Percentiles rank a stretch among this genome's conserved stretches.
Conservation (phyloP, 1,139 yeast species). For the Blastobotrys persicus region DNA sequence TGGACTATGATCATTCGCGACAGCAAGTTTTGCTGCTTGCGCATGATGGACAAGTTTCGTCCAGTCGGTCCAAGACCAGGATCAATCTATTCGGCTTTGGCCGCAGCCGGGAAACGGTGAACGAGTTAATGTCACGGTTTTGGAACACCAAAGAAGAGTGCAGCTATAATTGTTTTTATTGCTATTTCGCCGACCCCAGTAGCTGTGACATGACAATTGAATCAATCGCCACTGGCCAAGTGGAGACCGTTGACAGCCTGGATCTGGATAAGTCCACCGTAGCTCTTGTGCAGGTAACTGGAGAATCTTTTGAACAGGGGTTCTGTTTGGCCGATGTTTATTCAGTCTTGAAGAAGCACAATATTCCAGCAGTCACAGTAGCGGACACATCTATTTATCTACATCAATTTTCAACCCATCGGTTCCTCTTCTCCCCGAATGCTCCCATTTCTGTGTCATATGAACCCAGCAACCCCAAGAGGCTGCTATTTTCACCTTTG, state of each 20-base stretch:
- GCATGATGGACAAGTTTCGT: background rate
- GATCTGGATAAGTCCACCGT: background rate
- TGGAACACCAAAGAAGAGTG: background rate
- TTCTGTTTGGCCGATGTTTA: background rate
- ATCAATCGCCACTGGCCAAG: background rate
- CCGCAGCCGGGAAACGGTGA: background rate
- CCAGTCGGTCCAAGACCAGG: background rate
- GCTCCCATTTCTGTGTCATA: background rate
- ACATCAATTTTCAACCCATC: background rate
- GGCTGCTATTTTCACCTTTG: background rate
- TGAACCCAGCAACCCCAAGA: background rate
- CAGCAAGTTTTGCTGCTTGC: background rate
- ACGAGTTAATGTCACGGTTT: background rate
- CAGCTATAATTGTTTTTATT: background rate
- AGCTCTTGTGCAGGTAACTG: background rate
- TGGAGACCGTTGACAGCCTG: background rate
- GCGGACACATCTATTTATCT: background rate
- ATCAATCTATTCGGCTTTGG: slow-evolving; percentile 3
- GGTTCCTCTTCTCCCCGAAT: background rate
- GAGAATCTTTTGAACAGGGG: background rate
- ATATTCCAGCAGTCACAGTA: slow-evolving; percentile 4
- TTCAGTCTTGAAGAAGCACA: background rate
- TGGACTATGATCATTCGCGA: background rate
- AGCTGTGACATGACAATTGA: background rate
- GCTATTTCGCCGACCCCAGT: background rate